A percentile compares a stretch with the other conserved stretches of the same genome.
Evolutionary conservation across 2,329 filamentous ascomycete species (phyloP).

Genomic region (Ceratocystis colombiana): DNA sequence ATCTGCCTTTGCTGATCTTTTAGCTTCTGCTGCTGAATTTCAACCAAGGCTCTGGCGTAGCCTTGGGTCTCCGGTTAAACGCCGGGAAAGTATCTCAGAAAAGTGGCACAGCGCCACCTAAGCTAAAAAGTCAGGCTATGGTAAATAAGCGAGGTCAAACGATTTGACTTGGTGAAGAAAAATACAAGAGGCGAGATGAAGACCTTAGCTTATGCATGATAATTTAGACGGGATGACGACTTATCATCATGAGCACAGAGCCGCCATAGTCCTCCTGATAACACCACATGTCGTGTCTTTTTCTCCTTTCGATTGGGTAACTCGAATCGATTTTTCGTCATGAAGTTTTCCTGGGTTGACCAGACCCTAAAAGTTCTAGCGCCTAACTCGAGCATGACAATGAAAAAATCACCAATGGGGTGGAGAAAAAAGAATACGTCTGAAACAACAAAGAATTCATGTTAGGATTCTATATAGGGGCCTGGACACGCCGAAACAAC

Average conservation of each 20-base stretch:
- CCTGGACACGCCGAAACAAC: neutral
- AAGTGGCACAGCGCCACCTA: neutral
- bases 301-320: no score
- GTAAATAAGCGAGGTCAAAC: no score
- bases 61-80: neutral
- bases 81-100: neutral
- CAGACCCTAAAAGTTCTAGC: neutral
- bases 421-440: neutral
- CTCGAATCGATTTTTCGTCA: neutral
- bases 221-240: no score
- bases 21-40: neutral
- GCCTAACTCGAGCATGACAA: neutral
- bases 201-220: no score
- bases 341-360: neutral
- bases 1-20: neutral
- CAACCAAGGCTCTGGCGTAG: conserved; percentile 17
- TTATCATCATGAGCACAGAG: no score
- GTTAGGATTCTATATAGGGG: neutral
- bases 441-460: neutral
- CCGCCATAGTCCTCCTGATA: no score
- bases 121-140: no score
- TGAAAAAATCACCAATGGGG: neutral
- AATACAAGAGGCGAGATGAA: no score
- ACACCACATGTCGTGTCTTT: no score
- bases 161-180: no score